Base-by-base conservation (phyloP, 768 basidiomycete genomes). In the Agaricus sinodeliciosus region DNA sequence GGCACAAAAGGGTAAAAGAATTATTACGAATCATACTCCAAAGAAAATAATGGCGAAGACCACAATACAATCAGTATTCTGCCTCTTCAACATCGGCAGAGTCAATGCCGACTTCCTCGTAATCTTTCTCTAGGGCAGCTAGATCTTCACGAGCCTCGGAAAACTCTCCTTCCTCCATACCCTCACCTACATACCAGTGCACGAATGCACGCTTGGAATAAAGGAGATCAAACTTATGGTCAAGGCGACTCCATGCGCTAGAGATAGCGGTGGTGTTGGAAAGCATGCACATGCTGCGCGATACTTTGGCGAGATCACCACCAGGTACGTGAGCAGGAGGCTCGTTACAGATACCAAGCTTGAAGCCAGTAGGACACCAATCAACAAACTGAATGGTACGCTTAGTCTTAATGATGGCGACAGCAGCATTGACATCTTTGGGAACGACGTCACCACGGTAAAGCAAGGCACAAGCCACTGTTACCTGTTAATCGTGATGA, bases 111-210 rank as follows among this genome's bases (percentile, higher is more conserved):
- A 88, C 91, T 70, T 95, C 90, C 67, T 93, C 90, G 63, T 92
- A 93, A 67, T 93, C 92, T 68, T 90, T 94, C 74, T 97, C 94
- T 55, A 98, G 82, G 6, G 95, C 95, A 40, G 95, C 95, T 57
- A 98, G 84, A 73, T 98, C 95, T 69, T 98, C 95, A 61, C 94
- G 88, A 43, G 95, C 95, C 73, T 96, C 94, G 43, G 92, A 94
- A 74, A 97, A 97, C 73, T 98, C 95, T 70, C 95, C 95, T 77
- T 98, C 95, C 68, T 97, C 95, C 95, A 98, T 97, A 77, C 95
- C 95, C 73, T 98, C 94, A 66, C 94, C 94, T 57, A 96, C 94
- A 64, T 94, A 95, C 93, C 92, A 89, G 68, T 90, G 87, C 22
- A 89, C 86, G 58, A 91, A 91, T 44, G 90, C 90, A 68, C 90